Evolutionary conservation across 2,329 filamentous ascomycete genomes (phyloP).

Genomic region (Ascochyta pisi): DNA sequence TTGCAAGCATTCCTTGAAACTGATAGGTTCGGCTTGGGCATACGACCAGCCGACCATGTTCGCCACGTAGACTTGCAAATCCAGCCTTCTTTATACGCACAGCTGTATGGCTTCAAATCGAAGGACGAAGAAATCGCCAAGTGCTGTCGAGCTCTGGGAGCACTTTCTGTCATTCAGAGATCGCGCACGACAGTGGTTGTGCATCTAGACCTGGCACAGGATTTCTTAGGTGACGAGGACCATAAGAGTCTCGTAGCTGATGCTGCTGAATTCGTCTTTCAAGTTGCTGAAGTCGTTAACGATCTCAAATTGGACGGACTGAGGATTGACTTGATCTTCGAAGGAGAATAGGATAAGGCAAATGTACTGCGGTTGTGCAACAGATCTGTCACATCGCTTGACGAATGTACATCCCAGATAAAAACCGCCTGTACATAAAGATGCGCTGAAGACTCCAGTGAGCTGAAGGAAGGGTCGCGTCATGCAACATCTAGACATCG

Average conservation of each 20-base stretch:
- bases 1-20: slow-evolving; percentile 21
- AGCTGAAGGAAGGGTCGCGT: no score
- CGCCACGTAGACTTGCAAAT: slow-evolving; percentile 23
- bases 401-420: background rate
- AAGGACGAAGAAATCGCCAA: background rate
- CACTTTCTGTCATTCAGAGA: background rate
- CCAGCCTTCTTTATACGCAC: slow-evolving; percentile 17
- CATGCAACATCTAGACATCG: no score
- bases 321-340: background rate
- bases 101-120: background rate
- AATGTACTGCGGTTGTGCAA: background rate
- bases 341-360: background rate
- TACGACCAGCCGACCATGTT: slow-evolving; percentile 19
- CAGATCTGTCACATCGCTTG: background rate
- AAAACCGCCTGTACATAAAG: background rate
- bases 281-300: background rate
- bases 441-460: background rate
- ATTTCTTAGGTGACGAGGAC: background rate
- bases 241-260: background rate
- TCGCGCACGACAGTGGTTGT: background rate
- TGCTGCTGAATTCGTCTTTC: background rate
- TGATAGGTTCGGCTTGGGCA: slow-evolving; percentile 18
- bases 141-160: background rate
- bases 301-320: background rate
- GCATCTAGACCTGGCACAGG: slow-evolving; percentile 2